Base-by-base conservation (phyloP, 2,329 filamentous ascomycete genomes). In the Apiospora rasikravindrae region DNA sequence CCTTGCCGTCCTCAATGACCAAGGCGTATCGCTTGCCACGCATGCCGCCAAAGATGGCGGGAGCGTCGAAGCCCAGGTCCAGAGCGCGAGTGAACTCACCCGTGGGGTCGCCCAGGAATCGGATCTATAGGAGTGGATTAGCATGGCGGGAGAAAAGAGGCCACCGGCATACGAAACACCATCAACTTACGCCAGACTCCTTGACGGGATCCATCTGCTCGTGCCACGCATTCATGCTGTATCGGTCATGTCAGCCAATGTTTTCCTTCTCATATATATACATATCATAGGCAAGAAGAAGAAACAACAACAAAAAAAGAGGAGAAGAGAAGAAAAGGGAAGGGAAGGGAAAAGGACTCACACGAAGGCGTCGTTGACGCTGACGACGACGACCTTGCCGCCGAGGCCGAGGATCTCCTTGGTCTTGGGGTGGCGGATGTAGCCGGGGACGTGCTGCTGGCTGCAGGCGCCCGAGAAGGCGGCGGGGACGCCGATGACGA, bases 301-400 rank as follows among this genome's bases (percentile, higher is more conserved):
- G 8, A 13, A 29, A 3, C n/a, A n/a, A n/a, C n/a, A n/a, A n/a
- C n/a, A n/a, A n/a, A n/a, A n/a, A n/a, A n/a, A n/a, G n/a, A n/a
- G n/a, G n/a, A n/a, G n/a, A n/a, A n/a, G n/a, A 37, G 33, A 42
- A 42, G 8, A 13, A 29, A 3, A 13, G 7, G 16, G 19, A 42
- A 44, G 4, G 37, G 16, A 44, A 8, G 6, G 61, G 5, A 5
- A 26, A 44, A 45, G 61, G 67, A 84, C 93, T 84, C 87, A 97
- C 93, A 98, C 95, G 81, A 98, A 98, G 26, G 95, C 90, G 81
- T 98, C 96, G 81, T 98, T 98, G 80, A 98, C 95, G 22, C 93
- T 91, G 71, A 98, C 91, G 53, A 98, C 94, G 79, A 97, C 97
- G 66, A 98, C 93, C 78, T 93, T 88, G 68, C 95, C 95, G 42